Evolutionary conservation across 139 green algal species (phyloP), one percentile per base, ranked within the genome.

Genomic region (Chlorella vulgaris): DNA sequence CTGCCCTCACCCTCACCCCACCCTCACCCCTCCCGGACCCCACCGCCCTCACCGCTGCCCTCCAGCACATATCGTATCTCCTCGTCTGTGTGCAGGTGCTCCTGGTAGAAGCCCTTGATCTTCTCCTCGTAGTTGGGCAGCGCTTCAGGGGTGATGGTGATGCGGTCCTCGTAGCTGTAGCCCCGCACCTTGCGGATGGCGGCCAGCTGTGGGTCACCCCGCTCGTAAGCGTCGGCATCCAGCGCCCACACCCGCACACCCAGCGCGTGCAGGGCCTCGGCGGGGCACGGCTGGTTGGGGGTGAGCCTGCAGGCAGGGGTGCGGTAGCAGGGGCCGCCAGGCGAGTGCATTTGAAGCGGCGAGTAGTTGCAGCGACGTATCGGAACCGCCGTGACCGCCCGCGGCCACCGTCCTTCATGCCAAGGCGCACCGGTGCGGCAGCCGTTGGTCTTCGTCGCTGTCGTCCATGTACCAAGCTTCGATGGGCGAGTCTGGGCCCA

Each of bases 71-170:
- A 98, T 2, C 95, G 89, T 70, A 98, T 98, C 86, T 98, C 96
- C 81, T 99, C 96, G 78, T 99, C 96, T 13, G 84, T 88, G 81
- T 99, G 96, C 42, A 99, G 91, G 86, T 99, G 96, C 89, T 99
- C 96, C 87, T 97, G 85, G 77, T 93, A 99, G 76, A 99, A 99
- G 4, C 58, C 90, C 84, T 98, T 98, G 73, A 98, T 90, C 88
- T 99, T 99, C 22, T 93, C 63, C 22, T 98, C 94, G 70, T 98
- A 98, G 18, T 87, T 80, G 0, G 94, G 91, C 81, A 98, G 86
- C 40, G 86, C 95, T 43, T 93, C 90, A 8, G 87, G 89, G 0
- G 87, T 91, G 33, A 96, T 87, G 10, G 81, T 89, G 33, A 98
- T 91, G 35, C 96, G 83, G 74, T 98, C 93, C 89, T 91, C 67